Conservation (phyloP, 2,329 filamentous ascomycete species). For the Hymenoscyphus albidus region DNA sequence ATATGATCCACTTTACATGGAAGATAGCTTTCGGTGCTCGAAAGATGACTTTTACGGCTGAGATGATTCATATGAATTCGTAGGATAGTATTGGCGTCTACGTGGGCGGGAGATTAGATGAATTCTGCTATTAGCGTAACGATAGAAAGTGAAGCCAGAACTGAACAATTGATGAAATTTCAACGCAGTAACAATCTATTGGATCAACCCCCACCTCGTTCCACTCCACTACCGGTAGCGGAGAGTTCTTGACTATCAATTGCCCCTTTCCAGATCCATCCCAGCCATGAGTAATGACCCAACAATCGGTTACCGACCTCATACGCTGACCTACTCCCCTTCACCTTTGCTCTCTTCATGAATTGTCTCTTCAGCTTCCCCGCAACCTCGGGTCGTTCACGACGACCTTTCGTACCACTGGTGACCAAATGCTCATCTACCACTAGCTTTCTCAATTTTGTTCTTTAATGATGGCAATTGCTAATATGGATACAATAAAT, state of each 20-base stretch:
- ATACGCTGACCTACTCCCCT: neutral
- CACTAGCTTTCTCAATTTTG: neutral
- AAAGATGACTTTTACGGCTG: neutral
- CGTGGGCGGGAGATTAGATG: neutral
- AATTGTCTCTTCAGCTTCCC: neutral
- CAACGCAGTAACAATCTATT: too few relatives aligned
- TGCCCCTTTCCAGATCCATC: too few relatives aligned
- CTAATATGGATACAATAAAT: constrained; percentile 18
- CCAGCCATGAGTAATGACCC: neutral
- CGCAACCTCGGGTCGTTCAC: neutral
- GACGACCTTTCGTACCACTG: neutral
- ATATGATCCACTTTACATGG: neutral
- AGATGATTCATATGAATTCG: neutral
- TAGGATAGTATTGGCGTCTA: constrained; percentile 1
- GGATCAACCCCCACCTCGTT: too few relatives aligned
- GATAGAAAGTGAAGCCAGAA: neutral
- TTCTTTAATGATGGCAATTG: neutral
- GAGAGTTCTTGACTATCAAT: too few relatives aligned
- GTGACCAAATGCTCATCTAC: neutral
- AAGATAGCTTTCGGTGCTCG: neutral
- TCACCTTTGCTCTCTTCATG: neutral
- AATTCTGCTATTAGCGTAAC: constrained; percentile 4
- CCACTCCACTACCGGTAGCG: too few relatives aligned
- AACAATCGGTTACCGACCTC: neutral
- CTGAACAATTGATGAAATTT: too few relatives aligned